These are phyloP conservation scores for Pisolithus orientalis DNA, from an alignment of 768 basidiomycete genomes.

Conservation along the genomic window DNA sequence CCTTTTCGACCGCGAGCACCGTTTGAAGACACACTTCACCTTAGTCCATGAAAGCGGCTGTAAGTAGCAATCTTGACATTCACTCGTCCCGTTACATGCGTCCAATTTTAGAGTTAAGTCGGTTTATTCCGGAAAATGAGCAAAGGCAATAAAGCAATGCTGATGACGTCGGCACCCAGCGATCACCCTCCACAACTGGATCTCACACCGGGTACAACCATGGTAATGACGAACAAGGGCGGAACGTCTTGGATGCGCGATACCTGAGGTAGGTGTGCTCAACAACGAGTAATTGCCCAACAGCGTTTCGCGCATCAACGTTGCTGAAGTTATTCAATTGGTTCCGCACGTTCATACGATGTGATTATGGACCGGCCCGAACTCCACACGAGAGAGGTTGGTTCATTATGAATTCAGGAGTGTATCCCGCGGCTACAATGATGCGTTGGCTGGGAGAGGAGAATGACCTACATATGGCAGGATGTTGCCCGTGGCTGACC, in stretches of 20 bases:
- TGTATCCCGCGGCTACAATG: slow-evolving; percentile 72
- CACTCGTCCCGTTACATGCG: too few species aligned
- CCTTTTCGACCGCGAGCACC: too few species aligned
- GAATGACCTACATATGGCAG: slow-evolving; percentile 83
- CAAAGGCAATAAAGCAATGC: slow-evolving; percentile 84
- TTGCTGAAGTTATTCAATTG: slow-evolving; percentile 50
- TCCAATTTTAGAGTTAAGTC: too few species aligned
- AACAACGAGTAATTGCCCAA: background rate
- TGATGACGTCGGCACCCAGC: slow-evolving; percentile 15
- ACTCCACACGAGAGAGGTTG: background rate
- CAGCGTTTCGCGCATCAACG: slow-evolving; percentile 30
- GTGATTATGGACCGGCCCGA: slow-evolving; percentile 74
- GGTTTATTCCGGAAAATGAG: too few species aligned
- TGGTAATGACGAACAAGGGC: slow-evolving; percentile 60
- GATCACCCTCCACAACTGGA: background rate
- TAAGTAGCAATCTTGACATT: too few species aligned
- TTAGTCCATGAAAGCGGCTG: too few species aligned
- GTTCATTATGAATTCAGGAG: background rate
- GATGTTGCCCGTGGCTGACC: slow-evolving; percentile 65
- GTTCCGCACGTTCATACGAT: slow-evolving; percentile 57
- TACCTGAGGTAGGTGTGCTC: slow-evolving; percentile 33
- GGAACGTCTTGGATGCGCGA: slow-evolving; percentile 57
- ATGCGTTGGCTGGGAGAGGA: slow-evolving; percentile 90
- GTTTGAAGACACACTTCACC: too few species aligned
- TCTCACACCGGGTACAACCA: slow-evolving; percentile 12